Conservation (phyloP, 129 eudicot genomes). For the Chrysanthemum lavandulifolium region DNA sequence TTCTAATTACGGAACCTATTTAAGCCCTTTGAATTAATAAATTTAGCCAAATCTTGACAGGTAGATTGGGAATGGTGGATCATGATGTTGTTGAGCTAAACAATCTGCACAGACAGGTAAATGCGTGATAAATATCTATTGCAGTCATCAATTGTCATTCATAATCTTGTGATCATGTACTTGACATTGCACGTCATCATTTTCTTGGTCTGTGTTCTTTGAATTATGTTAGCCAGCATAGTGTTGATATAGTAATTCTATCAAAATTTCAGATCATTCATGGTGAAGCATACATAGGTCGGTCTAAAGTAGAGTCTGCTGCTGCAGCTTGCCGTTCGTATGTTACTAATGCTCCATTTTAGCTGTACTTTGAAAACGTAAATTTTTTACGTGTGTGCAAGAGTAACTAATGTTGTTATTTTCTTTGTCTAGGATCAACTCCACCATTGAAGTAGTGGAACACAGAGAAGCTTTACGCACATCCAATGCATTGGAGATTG, state of each 20-base stretch:
- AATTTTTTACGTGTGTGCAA: background rate
- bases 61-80: constrained; percentile 88
- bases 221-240: background rate
- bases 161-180: background rate
- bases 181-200: background rate
- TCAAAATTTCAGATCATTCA: constrained; percentile 65
- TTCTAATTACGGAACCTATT: background rate
- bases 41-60: constrained; percentile 37
- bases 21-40: constrained; percentile 5
- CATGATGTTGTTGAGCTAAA: constrained; percentile 97
- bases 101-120: constrained; percentile 97
- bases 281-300: constrained; percentile 83
- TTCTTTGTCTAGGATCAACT: constrained; percentile 60
- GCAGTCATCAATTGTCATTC: background rate
- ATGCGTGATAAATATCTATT: constrained; percentile 1
- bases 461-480: constrained; percentile 89
- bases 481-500: constrained; percentile 84
- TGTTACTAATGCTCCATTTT: constrained; percentile 24
- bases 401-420: background rate
- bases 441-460: constrained; percentile 68
- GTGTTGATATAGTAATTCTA: constrained; percentile 8
- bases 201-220: background rate
- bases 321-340: constrained; percentile 98
- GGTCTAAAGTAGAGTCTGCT: constrained; percentile 95
- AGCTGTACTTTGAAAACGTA: background rate